Evolutionary conservation across 306 rosid species (phyloP), one percentile per base, ranked within the genome.

Genomic region (Argentina anserina): DNA sequence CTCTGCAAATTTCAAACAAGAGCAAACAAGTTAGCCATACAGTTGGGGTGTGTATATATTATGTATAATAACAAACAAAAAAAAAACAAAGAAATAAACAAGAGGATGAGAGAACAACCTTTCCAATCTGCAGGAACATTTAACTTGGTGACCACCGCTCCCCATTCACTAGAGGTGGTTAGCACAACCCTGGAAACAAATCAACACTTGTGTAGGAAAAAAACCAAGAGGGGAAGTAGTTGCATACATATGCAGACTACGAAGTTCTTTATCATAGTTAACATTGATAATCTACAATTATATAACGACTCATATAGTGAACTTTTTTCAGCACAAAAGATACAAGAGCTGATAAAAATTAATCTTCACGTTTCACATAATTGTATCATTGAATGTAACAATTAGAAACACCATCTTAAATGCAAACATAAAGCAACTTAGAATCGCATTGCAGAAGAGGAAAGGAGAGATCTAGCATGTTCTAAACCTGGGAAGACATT

Each of bases 111-210:
- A 37, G 75, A 41, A 75, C 17, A 11, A 89, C 99, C 99, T 91
- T 94, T 94, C 99, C 99, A 94, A 74, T 94, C 97, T 71, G 90
- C 88, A 45, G 96, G 96, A 68, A 94, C 99, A 70, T 52, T 91
- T 76, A 92, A 86, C 84, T 91, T 94, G 7, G 95, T 94, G 83
- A 89, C 89, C 81, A 82, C 56, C 20, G 95, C 91, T 75, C 99
- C 99, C 99, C 99, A 94, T 80, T 80, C 89, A 67, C 60, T 63
- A n/a, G 97, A 85, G 58, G 92, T 84, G 55, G 95, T 86, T 40
- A 91, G 92, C 56, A 87, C 87, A 78, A 89, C 95, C 89, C 97
- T 91, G 87, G 86, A 74, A 74, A 47, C 56, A 47, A 56, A 71
- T 63, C 20, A 58, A 14, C 20, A 71, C 5, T 2, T 71, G 64